Evolutionary conservation across 2,329 filamentous ascomycete genomes (phyloP).

Genomic region (Teratosphaeria viscida): DNA sequence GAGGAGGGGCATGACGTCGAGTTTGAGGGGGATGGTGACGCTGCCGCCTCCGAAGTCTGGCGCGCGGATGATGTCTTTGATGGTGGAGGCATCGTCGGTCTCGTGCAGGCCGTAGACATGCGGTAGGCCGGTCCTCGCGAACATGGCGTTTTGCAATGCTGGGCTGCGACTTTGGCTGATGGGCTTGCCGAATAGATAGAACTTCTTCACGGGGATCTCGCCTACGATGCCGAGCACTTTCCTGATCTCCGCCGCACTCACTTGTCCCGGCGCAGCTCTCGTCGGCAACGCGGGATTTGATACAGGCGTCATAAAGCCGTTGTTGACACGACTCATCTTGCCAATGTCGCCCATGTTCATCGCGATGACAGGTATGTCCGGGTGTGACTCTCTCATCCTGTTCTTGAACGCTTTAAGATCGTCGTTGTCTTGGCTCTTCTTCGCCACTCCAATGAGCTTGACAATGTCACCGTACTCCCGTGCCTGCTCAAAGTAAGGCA

Average conservation of each 20-base stretch:
- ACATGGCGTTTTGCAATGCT: constrained; percentile 79
- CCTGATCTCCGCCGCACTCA: constrained; percentile 82
- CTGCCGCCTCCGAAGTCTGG: constrained; percentile 83
- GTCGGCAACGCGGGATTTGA: constrained; percentile 82
- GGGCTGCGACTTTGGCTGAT: constrained; percentile 76
- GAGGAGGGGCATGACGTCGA: constrained; percentile 71
- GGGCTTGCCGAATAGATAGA: constrained; percentile 81
- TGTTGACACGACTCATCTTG: constrained; percentile 81
- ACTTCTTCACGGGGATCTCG: constrained; percentile 62
- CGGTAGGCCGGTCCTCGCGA: constrained; percentile 65
- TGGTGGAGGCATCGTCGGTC: constrained; percentile 54
- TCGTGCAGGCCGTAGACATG: constrained; percentile 71
- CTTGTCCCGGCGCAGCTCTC: constrained; percentile 86
- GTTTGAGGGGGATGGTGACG: constrained; percentile 89
- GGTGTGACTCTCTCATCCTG: constrained; percentile 60
- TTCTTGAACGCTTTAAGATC: constrained; percentile 71
- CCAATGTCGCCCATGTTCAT: constrained; percentile 90
- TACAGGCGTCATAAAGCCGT: constrained; percentile 88
- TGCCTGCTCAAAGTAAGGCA: constrained; percentile 78
- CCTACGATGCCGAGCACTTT: constrained; percentile 68
- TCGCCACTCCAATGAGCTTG: constrained; percentile 81
- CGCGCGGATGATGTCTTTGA: constrained; percentile 56
- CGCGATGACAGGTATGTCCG: constrained; percentile 69
- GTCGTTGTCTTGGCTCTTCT: constrained; percentile 72
- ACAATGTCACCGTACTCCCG: constrained; percentile 85